phyloP scores from a whole-genome alignment of 768 basidiomycete genomes.

The Chalciporus piperatus region DNA sequence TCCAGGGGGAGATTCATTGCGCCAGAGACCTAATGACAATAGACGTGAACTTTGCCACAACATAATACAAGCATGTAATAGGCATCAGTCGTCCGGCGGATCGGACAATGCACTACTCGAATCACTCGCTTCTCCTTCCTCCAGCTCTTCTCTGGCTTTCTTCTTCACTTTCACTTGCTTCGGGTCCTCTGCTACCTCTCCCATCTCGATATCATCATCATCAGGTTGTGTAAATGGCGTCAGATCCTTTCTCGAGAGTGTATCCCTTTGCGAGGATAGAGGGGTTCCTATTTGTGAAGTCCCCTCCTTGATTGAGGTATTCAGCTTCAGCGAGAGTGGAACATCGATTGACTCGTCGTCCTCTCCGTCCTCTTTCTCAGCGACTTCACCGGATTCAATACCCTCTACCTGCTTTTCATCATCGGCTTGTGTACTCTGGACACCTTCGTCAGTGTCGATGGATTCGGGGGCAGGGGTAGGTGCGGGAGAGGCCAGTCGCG shows the following conservation, averaged over 20 bases:
- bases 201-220: constrained; percentile 86
- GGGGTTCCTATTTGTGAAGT: constrained; percentile 33
- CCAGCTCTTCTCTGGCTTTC: constrained; percentile 67
- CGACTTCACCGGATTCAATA: constrained; percentile 42
- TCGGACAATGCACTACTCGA: constrained; percentile 76
- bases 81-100: constrained; percentile 55
- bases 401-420: constrained; percentile 39
- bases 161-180: constrained; percentile 46
- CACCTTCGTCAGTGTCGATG: constrained; percentile 24
- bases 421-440: constrained; percentile 22
- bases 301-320: constrained; percentile 33
- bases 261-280: constrained; percentile 24
- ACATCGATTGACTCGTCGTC: constrained; percentile 33
- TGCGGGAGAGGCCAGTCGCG: constrained; percentile 38
- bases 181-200: constrained; percentile 78
- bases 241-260: constrained; percentile 14
- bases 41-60: constrained; percentile 45
- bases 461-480: constrained; percentile 51
- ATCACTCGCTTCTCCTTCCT: constrained; percentile 86
- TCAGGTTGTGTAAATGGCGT: constrained; percentile 25
- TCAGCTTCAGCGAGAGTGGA: constrained; percentile 28
- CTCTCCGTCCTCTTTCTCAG: constrained; percentile 38
- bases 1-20: constrained; percentile 58
- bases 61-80: constrained; percentile 14
- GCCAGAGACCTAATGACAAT: constrained; percentile 75